Conservation (phyloP, 805 yeast species). For the Candida nitratophila region DNA sequence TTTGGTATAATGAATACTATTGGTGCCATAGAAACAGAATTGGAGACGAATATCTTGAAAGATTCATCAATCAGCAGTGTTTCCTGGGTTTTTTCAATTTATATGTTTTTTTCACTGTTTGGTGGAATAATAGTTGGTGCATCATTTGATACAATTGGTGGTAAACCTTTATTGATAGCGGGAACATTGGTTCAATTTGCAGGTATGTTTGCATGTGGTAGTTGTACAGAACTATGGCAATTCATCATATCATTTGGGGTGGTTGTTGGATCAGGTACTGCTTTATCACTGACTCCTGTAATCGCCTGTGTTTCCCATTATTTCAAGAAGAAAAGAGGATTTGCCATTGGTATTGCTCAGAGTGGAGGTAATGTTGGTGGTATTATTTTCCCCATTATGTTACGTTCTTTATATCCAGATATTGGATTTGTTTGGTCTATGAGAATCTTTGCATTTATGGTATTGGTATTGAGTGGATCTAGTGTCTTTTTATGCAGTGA, state of each 20-base stretch:
- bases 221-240: conserved; percentile 30
- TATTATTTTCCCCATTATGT: conserved; percentile 48
- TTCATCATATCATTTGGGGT: conserved; percentile 35
- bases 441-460: conserved; percentile 36
- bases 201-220: conserved; percentile 47
- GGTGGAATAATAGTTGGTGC: conserved; percentile 50
- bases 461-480: conserved; percentile 4
- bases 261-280: conserved; percentile 34
- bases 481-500: conserved; percentile 33
- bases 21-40: conserved; percentile 59
- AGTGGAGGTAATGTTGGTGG: conserved; percentile 68
- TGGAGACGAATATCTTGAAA: conserved; percentile 47
- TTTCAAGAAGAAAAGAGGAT: conserved; percentile 35
- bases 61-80: conserved; percentile 38
- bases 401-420: conserved; percentile 34
- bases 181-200: conserved; percentile 36
- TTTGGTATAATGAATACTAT: conserved; percentile 53
- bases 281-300: conserved; percentile 37
- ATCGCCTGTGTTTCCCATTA: conserved; percentile 40
- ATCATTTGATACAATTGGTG: conserved; percentile 48
- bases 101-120: conserved; percentile 40
- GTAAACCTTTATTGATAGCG: conserved; percentile 31
- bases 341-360: conserved; percentile 22
- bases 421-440: conserved; percentile 59
- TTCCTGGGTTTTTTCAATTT: conserved; percentile 62